Base-by-base conservation (phyloP, 2,329 filamentous ascomycete species). In the Pseudonectria buxi region DNA sequence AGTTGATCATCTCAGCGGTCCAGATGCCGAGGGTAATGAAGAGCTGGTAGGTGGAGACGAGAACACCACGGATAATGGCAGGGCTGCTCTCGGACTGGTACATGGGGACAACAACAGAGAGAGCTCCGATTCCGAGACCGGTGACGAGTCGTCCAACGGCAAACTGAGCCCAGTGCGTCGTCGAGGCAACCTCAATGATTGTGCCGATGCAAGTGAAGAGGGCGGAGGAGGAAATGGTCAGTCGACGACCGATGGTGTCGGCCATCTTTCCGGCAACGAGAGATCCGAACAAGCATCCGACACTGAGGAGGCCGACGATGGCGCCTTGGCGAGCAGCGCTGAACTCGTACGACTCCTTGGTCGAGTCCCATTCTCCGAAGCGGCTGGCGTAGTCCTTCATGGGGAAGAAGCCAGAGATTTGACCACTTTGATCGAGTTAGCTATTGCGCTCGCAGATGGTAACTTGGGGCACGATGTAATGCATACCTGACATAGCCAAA, bases 1-100 rank as follows among this genome's bases (percentile, higher is more conserved):
- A 82, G 55, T 83, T 80, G 56, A 75, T 65, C 57, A 74, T 68
- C 49, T 75, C 71, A 26, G 69, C 66, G 15, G 62, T 63, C 66
- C 70, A 78, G 54, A 85, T 83, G 31, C 81, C 81, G 18, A 83
- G 63, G 0, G 80, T 84, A 53, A 84, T 79, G 55, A 82, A 75
- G 3, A 84, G 69, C 63, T 84, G 81, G 57, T 83, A 84, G 33
- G 69, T 74, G 2, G 72, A 70, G 18, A 84, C 71, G 26, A 83
- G 66, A 6, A 77, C 67, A 49, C 78, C 78, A 47, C 81, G 74
- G 33, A 84, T 73, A 39, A 76, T 71, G 41, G 76, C 69, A 0
- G 81, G 81, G 3, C 75, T 74, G 37, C 71, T 78, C 57, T 85
- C 81, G 12, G 71, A 74, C 54, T 83, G 78, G 48, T 84, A 84